These are phyloP conservation scores for Tilletia caries DNA, from an alignment of 1,284 basidiomycete species.

Conservation along the genomic window DNA sequence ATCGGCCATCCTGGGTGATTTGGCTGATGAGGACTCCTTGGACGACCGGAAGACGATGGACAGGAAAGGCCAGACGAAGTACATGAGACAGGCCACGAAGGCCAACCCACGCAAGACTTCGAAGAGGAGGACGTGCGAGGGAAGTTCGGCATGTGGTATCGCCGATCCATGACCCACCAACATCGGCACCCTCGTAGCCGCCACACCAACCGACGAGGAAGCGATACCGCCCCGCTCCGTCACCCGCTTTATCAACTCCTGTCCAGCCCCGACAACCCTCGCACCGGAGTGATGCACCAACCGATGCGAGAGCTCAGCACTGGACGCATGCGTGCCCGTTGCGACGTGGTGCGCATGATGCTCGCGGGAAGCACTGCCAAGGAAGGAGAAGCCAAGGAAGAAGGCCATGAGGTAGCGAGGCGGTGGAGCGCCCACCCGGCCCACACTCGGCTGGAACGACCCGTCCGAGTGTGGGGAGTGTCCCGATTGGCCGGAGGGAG, in stretches of 20 bases:
- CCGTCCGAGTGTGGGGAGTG: neutral
- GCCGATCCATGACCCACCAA: neutral
- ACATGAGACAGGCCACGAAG: slow-evolving; percentile 30
- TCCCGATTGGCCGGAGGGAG: neutral
- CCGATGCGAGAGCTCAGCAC: slow-evolving; percentile 16
- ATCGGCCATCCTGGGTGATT: slow-evolving; percentile 3
- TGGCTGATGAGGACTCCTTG: neutral
- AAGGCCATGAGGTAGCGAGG: slow-evolving; percentile 43
- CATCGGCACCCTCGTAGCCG: slow-evolving; percentile 24
- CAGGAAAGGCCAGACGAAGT: slow-evolving; percentile 34
- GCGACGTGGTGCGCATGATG: slow-evolving; percentile 22
- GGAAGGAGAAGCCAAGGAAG: slow-evolving; percentile 43
- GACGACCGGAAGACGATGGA: slow-evolving; percentile 17
- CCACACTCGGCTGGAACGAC: neutral
- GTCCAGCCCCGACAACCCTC: slow-evolving; percentile 39
- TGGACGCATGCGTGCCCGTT: neutral
- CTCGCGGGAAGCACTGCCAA: slow-evolving; percentile 37
- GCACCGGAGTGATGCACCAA: slow-evolving; percentile 25
- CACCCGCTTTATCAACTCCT: slow-evolving; percentile 47
- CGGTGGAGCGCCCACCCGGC: slow-evolving; percentile 25
- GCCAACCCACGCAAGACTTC: slow-evolving; percentile 38
- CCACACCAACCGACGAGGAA: slow-evolving; percentile 19
- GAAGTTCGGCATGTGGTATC: slow-evolving; percentile 22
- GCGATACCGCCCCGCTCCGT: slow-evolving; percentile 20
- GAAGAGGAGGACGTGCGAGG: slow-evolving; percentile 34